phyloP scores from a whole-genome alignment of 257 asterid genomes.

The Pogostemon cablin region DNA sequence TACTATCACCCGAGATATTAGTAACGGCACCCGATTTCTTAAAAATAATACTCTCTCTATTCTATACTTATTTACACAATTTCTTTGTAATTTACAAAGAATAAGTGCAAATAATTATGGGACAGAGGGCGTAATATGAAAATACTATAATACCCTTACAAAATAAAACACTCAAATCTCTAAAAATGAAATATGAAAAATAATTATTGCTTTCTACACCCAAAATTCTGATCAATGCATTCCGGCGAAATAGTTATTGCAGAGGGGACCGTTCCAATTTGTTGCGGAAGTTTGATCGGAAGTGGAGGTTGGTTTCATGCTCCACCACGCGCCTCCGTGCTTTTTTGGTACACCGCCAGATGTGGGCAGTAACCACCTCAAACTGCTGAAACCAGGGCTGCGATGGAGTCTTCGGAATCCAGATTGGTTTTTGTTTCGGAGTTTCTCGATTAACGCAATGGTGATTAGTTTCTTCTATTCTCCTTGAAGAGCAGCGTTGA shows the following conservation, averaged over 20 bases:
- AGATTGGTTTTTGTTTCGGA: constrained; percentile 42
- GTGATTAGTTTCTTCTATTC: constrained; percentile 45
- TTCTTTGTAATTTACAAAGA: too few species aligned
- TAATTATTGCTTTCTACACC: too few species aligned
- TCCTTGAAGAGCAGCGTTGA: constrained; percentile 46
- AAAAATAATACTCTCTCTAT: too few species aligned
- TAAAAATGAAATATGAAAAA: too few species aligned
- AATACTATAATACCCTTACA: too few species aligned
- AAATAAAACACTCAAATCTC: too few species aligned
- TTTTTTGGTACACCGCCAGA: constrained; percentile 74
- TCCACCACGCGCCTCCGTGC: constrained; percentile 61
- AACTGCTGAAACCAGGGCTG: constrained; percentile 50
- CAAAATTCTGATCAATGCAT: constrained; percentile 60
- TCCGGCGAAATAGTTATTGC: constrained; percentile 60
- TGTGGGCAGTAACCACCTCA: constrained; percentile 74
- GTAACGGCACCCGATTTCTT: too few species aligned
- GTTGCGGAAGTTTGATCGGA: constrained; percentile 67
- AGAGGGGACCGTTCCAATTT: constrained; percentile 65
- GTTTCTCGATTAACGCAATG: constrained; percentile 50
- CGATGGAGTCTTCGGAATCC: constrained; percentile 16
- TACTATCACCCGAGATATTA: too few species aligned
- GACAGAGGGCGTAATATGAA: too few species aligned
- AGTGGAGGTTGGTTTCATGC: constrained; percentile 59
- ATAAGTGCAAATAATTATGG: too few species aligned
- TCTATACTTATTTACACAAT: too few species aligned